A percentile compares a stretch with the other conserved stretches of the same genome.
Conservation (phyloP, 1,284 basidiomycete species). For the Vanrija pseudolonga region DNA sequence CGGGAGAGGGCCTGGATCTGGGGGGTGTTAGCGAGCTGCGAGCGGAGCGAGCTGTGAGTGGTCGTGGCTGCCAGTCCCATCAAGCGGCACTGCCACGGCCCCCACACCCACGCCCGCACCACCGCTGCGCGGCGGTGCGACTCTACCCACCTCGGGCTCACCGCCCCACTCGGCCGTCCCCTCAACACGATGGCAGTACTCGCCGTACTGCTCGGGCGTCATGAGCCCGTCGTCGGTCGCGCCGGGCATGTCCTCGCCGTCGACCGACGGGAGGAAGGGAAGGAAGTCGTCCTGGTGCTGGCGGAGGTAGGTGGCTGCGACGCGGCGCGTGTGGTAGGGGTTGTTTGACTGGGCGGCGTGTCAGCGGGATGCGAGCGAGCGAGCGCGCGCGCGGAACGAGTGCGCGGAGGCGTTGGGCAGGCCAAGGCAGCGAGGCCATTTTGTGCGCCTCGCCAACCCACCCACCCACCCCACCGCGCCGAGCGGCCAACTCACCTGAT, state of each 20-base stretch:
- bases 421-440: background rate
- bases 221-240: conserved; percentile 69
- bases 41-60: no score
- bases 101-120: background rate
- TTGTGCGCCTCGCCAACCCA: no score
- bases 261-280: conserved; percentile 79
- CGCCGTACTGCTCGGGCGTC: conserved; percentile 63
- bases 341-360: conserved; percentile 22
- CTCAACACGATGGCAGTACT: conserved; percentile 76
- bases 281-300: conserved; percentile 85
- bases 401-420: no score
- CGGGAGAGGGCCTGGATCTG: conserved; percentile 80
- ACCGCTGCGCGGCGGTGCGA: background rate
- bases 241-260: conserved; percentile 71
- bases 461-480: no score
- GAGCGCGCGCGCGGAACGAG: no score
- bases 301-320: conserved; percentile 78
- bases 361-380: no score
- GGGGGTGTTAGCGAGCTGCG: background rate
- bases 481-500: conserved; percentile 37
- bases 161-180: conserved; percentile 92
- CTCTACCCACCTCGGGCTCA: conserved; percentile 70
- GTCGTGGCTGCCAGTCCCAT: background rate
- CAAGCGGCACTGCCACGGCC: no score
- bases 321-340: conserved; percentile 55